Percentiles rank a stretch among this genome's conserved stretches.
These are phyloP conservation scores for Zopfia rhizophila DNA, from an alignment of 2,329 filamentous ascomycete species.

Conservation along the genomic window DNA sequence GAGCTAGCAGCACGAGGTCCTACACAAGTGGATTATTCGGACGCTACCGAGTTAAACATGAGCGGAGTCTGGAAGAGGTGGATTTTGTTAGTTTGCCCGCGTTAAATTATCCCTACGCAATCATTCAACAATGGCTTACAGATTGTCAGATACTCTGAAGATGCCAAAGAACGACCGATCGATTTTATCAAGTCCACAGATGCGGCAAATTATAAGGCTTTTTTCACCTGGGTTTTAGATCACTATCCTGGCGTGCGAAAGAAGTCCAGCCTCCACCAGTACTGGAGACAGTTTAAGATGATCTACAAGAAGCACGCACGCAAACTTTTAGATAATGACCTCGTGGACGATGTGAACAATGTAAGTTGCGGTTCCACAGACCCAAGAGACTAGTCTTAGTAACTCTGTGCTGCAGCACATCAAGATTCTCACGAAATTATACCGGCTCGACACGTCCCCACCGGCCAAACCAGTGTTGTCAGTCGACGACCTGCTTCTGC, in stretches of 20 bases:
- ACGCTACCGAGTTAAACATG: not conserved
- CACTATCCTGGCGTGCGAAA: not conserved
- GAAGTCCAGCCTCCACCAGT: constrained; percentile 2
- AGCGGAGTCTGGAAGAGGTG: too few species aligned
- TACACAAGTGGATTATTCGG: constrained; percentile 1
- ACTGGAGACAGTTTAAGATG: constrained; percentile 3
- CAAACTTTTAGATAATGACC: not conserved
- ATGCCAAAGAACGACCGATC: constrained; percentile 5
- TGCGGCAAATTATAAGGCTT: constrained; percentile 7
- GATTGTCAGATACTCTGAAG: constrained; percentile 4
- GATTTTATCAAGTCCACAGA: not conserved
- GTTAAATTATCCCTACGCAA: not conserved
- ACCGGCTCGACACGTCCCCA: not conserved
- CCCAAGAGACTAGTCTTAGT: not conserved
- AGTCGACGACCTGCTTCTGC: constrained; percentile 1
- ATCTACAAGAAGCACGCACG: constrained; percentile 3
- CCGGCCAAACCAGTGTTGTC: constrained; percentile 1
- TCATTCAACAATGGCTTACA: constrained; percentile 3
- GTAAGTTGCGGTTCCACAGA: not conserved
- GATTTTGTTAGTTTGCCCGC: too few species aligned
- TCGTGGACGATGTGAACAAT: constrained; percentile 5
- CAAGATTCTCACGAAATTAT: not conserved
- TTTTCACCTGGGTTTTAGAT: constrained; percentile 1
- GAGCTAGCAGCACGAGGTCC: constrained; percentile 1
- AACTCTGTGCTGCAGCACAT: constrained; percentile 6